Evolutionary conservation across 495 filamentous ascomycete species (phyloP).

Genomic region (Sabuloglossum arenarium): DNA sequence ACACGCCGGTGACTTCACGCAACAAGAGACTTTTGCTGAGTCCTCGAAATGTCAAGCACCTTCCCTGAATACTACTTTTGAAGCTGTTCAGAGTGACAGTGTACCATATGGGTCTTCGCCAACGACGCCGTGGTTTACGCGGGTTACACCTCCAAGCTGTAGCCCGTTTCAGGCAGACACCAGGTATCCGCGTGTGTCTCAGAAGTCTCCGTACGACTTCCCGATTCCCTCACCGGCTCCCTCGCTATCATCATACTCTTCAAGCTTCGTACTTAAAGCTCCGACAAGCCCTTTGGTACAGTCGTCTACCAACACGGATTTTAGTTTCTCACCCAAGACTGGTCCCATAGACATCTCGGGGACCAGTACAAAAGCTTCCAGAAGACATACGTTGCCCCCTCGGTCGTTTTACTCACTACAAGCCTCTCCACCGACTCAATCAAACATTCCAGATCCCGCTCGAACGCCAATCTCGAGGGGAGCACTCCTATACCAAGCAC

Average conservation of each 20-base stretch:
- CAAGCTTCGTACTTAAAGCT: constrained; percentile 64
- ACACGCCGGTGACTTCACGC: constrained; percentile 74
- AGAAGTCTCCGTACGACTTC: background rate
- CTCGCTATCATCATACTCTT: constrained; percentile 54
- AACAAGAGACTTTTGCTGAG: constrained; percentile 20
- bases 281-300: constrained; percentile 87
- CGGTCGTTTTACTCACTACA: constrained; percentile 27
- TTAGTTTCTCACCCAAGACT: constrained; percentile 12
- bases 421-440: constrained; percentile 10
- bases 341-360: background rate
- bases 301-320: constrained; percentile 50
- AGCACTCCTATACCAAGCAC: constrained; percentile 41
- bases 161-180: background rate
- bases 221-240: constrained; percentile 21
- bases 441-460: background rate
- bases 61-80: background rate
- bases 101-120: constrained; percentile 21
- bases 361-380: background rate
- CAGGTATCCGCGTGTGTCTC: background rate
- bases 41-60: constrained; percentile 1
- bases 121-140: constrained; percentile 27
- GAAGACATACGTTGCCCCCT: constrained; percentile 35
- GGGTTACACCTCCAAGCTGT: constrained; percentile 8
- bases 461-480: constrained; percentile 18
- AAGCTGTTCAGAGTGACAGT: background rate